Conservation (phyloP, 768 basidiomycete genomes). For the Xanthoconium stramineum region DNA sequence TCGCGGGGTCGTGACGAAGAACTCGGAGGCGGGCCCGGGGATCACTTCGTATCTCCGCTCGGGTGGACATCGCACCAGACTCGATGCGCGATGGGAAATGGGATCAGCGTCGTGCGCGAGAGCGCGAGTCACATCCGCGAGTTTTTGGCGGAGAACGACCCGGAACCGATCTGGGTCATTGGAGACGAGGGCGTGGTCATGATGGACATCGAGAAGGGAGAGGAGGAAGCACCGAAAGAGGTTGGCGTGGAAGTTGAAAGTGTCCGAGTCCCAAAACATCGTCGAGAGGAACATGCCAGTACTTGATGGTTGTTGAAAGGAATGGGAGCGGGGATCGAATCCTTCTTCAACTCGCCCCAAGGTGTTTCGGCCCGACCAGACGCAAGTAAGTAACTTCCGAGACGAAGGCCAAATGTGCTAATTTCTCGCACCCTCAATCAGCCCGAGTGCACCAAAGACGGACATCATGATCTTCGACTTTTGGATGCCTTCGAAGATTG, state of each 20-base stretch:
- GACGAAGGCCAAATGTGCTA: too few relatives aligned
- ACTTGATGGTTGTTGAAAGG: neutral
- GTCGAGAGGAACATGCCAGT: neutral
- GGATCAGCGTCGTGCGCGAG: neutral
- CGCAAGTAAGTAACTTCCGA: too few relatives aligned
- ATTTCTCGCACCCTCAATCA: too few relatives aligned
- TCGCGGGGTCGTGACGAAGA: neutral
- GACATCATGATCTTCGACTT: too few relatives aligned
- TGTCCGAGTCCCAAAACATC: constrained; percentile 16
- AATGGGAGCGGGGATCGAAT: neutral
- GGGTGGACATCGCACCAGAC: constrained; percentile 15
- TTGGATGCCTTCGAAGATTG: too few relatives aligned
- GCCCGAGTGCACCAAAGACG: too few relatives aligned
- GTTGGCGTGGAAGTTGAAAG: constrained; percentile 6
- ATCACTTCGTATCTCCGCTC: constrained; percentile 3
- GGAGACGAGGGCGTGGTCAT: neutral
- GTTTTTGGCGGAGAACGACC: neutral
- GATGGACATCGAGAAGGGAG: neutral
- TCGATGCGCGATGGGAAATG: neutral
- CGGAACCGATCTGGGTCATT: neutral
- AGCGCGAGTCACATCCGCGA: neutral
- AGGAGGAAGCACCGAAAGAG: constrained; percentile 16
- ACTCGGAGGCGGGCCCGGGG: neutral
- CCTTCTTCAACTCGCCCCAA: too few relatives aligned
- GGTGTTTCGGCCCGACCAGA: too few relatives aligned